Conservation (phyloP, 2,329 filamentous ascomycete species). For the Sporothrix brasiliensis region DNA sequence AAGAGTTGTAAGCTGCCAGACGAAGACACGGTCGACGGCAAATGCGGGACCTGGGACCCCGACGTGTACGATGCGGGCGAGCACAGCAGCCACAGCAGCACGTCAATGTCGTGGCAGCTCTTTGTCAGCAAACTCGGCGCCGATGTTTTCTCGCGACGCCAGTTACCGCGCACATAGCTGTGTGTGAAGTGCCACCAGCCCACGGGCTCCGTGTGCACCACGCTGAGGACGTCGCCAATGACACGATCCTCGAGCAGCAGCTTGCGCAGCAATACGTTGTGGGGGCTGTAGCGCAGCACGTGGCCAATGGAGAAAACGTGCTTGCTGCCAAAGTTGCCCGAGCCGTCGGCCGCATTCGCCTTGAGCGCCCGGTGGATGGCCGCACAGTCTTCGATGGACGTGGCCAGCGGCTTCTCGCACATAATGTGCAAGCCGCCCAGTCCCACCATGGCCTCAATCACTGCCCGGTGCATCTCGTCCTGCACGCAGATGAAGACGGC, state of each 20-base stretch:
- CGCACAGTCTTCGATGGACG: constrained; percentile 75
- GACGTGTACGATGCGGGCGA: constrained; percentile 61
- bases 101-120: constrained; percentile 93
- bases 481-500: constrained; percentile 69
- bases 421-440: constrained; percentile 75
- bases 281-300: constrained; percentile 88
- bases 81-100: constrained; percentile 87
- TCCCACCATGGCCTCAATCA: constrained; percentile 72
- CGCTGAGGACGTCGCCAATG: constrained; percentile 81
- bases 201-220: constrained; percentile 91
- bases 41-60: constrained; percentile 59
- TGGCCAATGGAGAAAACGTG: constrained; percentile 86
- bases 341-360: constrained; percentile 42
- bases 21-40: constrained; percentile 76
- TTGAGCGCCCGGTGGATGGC: constrained; percentile 66
- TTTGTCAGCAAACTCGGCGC: constrained; percentile 88
- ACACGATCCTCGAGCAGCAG: constrained; percentile 73
- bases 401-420: constrained; percentile 93
- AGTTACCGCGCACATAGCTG: constrained; percentile 90
- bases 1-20: constrained; percentile 79
- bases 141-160: constrained; percentile 77
- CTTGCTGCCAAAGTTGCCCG: constrained; percentile 12
- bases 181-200: constrained; percentile 97
- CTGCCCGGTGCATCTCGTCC: constrained; percentile 85
- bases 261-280: constrained; percentile 82